Conservation (phyloP, 306 rosid genomes). For the Mimosa pudica region DNA sequence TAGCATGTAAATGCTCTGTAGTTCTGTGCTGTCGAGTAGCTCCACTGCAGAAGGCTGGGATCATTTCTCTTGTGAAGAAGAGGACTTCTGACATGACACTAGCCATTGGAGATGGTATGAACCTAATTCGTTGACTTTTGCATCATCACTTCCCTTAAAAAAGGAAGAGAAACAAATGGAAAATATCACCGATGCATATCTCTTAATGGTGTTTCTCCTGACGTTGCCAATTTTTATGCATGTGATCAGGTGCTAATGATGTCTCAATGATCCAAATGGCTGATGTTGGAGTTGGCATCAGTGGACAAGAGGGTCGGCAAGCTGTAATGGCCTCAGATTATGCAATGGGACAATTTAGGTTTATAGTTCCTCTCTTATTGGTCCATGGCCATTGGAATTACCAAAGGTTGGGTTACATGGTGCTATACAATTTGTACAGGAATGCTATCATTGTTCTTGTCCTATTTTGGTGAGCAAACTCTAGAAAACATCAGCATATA, state of each 20-base stretch:
- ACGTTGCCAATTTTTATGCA: conserved; percentile 23
- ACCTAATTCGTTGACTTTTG: conserved; percentile 2
- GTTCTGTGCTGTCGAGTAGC: conserved; percentile 99
- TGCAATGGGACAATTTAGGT: conserved; percentile 95
- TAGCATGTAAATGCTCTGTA: conserved; percentile 75
- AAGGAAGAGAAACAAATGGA: background rate
- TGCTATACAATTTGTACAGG: conserved; percentile 89
- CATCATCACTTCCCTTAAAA: conserved; percentile 9
- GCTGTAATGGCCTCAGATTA: conserved; percentile 99
- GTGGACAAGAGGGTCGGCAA: conserved; percentile 98
- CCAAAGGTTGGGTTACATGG: conserved; percentile 96
- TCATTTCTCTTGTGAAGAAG: conserved; percentile 80
- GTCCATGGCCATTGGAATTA: conserved; percentile 99
- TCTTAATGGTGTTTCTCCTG: background rate
- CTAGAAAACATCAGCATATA: background rate
- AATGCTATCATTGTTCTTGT: conserved; percentile 90
- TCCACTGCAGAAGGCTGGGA: conserved; percentile 94
- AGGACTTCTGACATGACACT: conserved; percentile 90
- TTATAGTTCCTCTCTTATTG: conserved; percentile 83
- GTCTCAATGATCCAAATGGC: conserved; percentile 99
- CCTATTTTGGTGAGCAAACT: conserved; percentile 83
- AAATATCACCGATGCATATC: background rate
- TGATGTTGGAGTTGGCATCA: conserved; percentile 97
- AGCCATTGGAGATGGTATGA: conserved; percentile 93
- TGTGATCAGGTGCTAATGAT: conserved; percentile 82